A percentile compares a stretch with the other conserved stretches of the same genome.
Conservation (phyloP, 495 filamentous ascomycete genomes). For the Hypoxylon trugodes region DNA sequence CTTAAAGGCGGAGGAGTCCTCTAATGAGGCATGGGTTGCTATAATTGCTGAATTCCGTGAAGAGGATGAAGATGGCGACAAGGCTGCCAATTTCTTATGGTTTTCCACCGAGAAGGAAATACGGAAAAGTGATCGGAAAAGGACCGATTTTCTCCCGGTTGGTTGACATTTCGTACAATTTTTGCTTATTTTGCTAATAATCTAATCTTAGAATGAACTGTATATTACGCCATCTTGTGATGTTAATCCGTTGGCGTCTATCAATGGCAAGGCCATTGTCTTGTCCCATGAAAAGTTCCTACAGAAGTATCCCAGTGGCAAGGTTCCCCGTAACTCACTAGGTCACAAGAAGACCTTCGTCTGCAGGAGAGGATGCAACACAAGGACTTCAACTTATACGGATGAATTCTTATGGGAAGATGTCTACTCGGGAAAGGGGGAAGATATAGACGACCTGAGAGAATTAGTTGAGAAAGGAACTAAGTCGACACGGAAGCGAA, state of each 20-base stretch:
- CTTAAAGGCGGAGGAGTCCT: constrained; percentile 80
- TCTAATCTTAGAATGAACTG: constrained; percentile 73
- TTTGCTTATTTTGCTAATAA: constrained; percentile 12
- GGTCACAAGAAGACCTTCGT: constrained; percentile 90
- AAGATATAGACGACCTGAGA: constrained; percentile 69
- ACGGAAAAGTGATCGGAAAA: constrained; percentile 79
- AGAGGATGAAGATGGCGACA: constrained; percentile 70
- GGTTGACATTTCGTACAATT: constrained; percentile 6
- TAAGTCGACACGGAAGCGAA: constrained; percentile 72
- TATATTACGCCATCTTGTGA: constrained; percentile 90
- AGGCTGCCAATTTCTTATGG: constrained; percentile 82
- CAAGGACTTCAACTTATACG: constrained; percentile 87
- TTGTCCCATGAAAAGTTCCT: constrained; percentile 75
- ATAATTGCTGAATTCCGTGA: constrained; percentile 82
- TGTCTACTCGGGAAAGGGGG: constrained; percentile 69
- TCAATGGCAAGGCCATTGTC: constrained; percentile 86
- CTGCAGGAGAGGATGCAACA: constrained; percentile 88
- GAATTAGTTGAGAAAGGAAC: constrained; percentile 73
- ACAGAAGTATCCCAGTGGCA: constrained; percentile 76
- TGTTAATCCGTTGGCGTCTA: constrained; percentile 82
- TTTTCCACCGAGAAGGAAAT: constrained; percentile 93
- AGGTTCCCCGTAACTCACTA: constrained; percentile 73
- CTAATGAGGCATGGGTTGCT: constrained; percentile 87
- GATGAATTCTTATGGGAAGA: constrained; percentile 94
- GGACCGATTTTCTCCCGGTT: constrained; percentile 78